Conservation (phyloP, 495 filamentous ascomycete genomes). For the Cercophora newfieldiana region DNA sequence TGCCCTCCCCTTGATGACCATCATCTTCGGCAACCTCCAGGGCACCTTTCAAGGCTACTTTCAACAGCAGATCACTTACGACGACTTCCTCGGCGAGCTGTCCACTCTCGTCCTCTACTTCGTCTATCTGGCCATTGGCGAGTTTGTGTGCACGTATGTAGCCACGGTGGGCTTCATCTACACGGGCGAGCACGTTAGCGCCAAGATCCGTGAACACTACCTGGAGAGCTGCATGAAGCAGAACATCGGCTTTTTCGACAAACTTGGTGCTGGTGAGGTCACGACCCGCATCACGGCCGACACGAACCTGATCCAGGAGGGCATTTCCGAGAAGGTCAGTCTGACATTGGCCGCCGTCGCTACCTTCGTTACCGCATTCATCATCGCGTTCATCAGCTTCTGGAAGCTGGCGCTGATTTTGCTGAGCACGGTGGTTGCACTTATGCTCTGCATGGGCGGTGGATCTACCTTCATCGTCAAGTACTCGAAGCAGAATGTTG, state of each 20-base stretch:
- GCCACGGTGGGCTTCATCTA: slow-evolving; percentile 90
- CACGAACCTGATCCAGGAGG: slow-evolving; percentile 85
- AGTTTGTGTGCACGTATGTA: slow-evolving; percentile 80
- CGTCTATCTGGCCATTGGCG: slow-evolving; percentile 82
- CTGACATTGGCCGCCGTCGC: slow-evolving; percentile 71
- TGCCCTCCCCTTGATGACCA: slow-evolving; percentile 83
- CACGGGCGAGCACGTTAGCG: slow-evolving; percentile 83
- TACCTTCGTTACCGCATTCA: slow-evolving; percentile 83
- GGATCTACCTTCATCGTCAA: slow-evolving; percentile 74
- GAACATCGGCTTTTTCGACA: slow-evolving; percentile 92
- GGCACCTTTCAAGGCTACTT: slow-evolving; percentile 69
- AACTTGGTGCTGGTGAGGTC: slow-evolving; percentile 86
- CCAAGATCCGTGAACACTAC: slow-evolving; percentile 83
- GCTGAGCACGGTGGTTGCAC: slow-evolving; percentile 70
- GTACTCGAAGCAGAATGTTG: slow-evolving; percentile 72
- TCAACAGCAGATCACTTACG: slow-evolving; percentile 43
- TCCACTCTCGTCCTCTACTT: slow-evolving; percentile 77
- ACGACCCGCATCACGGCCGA: slow-evolving; percentile 91
- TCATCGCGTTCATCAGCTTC: slow-evolving; percentile 83
- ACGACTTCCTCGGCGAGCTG: slow-evolving; percentile 61
- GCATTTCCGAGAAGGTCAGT: slow-evolving; percentile 82
- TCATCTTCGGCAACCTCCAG: slow-evolving; percentile 77
- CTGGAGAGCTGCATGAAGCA: slow-evolving; percentile 80
- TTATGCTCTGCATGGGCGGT: slow-evolving; percentile 71
- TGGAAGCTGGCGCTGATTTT: slow-evolving; percentile 85